A percentile compares a stretch with the other conserved stretches of the same genome.
These are phyloP conservation scores for Saccharomycopsis fermentans DNA, from an alignment of 805 yeast species.

Conservation along the genomic window DNA sequence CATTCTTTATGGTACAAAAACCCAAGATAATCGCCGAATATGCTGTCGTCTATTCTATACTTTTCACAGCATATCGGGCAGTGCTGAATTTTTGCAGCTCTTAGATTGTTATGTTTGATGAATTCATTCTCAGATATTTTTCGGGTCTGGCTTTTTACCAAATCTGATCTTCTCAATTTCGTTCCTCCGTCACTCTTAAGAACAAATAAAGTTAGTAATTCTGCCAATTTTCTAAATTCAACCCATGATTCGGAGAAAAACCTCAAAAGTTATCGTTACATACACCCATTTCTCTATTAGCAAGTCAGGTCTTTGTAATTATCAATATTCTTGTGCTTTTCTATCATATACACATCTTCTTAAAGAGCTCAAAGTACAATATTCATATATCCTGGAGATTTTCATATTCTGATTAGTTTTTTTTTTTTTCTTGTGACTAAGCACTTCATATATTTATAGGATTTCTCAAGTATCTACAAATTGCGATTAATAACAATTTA, in stretches of 20 bases:
- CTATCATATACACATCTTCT: too few species aligned
- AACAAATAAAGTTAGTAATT: not conserved
- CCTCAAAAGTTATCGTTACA: not conserved
- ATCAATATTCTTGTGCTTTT: too few species aligned
- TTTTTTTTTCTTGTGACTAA: not conserved
- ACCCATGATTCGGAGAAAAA: too few species aligned
- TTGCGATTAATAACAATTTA: too few species aligned
- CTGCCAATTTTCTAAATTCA: too few species aligned
- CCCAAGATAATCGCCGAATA: constrained; percentile 66
- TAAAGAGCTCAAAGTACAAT: too few species aligned
- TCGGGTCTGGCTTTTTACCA: constrained; percentile 4
- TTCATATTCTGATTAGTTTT: too few species aligned
- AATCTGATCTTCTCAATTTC: constrained; percentile 14
- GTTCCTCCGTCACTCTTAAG: constrained; percentile 18
- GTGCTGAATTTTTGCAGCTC: constrained; percentile 5
- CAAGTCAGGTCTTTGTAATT: not conserved
- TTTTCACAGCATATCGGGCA: constrained; percentile 36
- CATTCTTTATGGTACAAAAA: constrained; percentile 53
- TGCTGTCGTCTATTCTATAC: constrained; percentile 36
- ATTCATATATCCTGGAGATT: too few species aligned
- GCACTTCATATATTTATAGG: not conserved
- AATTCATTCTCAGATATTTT: constrained; percentile 10
- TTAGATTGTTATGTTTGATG: constrained; percentile 3
- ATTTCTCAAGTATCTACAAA: too few species aligned
- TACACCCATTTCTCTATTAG: not conserved